Conservation (phyloP, 2,329 filamentous ascomycete species). For the Capronia epimyces region DNA sequence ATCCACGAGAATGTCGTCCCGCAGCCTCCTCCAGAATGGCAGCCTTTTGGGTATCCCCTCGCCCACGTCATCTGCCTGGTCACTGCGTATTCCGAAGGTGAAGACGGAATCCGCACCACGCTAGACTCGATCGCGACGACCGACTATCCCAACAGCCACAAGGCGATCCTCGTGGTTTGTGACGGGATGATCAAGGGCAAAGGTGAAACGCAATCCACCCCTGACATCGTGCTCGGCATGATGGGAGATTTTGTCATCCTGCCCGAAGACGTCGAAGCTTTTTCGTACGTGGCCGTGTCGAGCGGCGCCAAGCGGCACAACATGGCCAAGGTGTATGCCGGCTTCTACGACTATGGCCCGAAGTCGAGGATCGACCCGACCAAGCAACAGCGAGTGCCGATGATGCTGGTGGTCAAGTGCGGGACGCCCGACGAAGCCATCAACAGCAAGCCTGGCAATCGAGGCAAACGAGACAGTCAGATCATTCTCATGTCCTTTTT, state of each 20-base stretch:
- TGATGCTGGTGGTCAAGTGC: slow-evolving; percentile 95
- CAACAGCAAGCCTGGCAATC: slow-evolving; percentile 86
- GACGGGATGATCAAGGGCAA: slow-evolving; percentile 97
- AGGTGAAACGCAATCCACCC: slow-evolving; percentile 79
- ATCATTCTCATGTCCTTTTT: slow-evolving; percentile 99
- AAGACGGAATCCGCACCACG: slow-evolving; percentile 85
- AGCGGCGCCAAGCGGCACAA: slow-evolving; percentile 97
- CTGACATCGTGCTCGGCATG: slow-evolving; percentile 86
- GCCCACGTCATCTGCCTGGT: slow-evolving; percentile 92
- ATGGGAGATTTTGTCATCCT: slow-evolving; percentile 82
- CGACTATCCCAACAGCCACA: slow-evolving; percentile 98
- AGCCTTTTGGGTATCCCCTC: slow-evolving; percentile 91
- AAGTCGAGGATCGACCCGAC: slow-evolving; percentile 72
- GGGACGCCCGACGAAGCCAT: slow-evolving; percentile 81
- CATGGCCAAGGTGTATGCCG: slow-evolving; percentile 97
- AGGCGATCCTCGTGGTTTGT: slow-evolving; percentile 91
- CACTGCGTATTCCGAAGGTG: slow-evolving; percentile 94
- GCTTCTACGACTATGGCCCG: slow-evolving; percentile 93
- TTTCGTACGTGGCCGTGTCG: slow-evolving; percentile 94
- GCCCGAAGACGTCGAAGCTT: slow-evolving; percentile 76
- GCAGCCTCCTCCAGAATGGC: slow-evolving; percentile 93
- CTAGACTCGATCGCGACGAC: slow-evolving; percentile 95
- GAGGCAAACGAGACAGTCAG: slow-evolving; percentile 97
- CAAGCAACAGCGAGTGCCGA: slow-evolving; percentile 93
- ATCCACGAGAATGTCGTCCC: slow-evolving; percentile 94